Conservation (phyloP, 768 basidiomycete species). For the Podaxis sp. region DNA sequence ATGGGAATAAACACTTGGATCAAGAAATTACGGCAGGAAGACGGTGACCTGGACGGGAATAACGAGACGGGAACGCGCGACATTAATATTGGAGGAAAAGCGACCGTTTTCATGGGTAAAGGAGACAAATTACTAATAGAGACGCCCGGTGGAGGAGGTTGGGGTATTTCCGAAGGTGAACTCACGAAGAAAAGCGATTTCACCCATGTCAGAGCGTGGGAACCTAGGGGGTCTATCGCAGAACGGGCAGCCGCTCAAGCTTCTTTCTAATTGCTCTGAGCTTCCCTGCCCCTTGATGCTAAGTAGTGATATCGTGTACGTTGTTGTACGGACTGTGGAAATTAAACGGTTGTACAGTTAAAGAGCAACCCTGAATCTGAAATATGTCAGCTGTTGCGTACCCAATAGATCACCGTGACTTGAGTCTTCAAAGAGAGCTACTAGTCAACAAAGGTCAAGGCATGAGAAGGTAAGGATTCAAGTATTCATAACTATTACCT, state of each 20-base stretch:
- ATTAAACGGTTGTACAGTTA: neutral
- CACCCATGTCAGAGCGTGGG: conserved; percentile 51
- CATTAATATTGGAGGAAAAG: conserved; percentile 91
- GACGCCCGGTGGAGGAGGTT: conserved; percentile 91
- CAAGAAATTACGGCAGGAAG: conserved; percentile 62
- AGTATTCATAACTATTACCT: neutral
- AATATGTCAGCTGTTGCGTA: neutral
- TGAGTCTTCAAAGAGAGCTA: too few relatives aligned
- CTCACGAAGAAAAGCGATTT: conserved; percentile 24
- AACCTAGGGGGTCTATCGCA: conserved; percentile 69
- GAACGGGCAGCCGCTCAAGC: conserved; percentile 65
- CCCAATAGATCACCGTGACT: too few relatives aligned
- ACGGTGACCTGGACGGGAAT: conserved; percentile 58
- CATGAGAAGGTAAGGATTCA: neutral
- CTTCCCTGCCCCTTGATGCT: neutral
- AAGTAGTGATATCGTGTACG: neutral
- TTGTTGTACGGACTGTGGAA: neutral
- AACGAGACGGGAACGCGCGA: conserved; percentile 39
- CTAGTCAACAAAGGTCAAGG: too few relatives aligned
- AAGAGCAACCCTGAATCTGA: neutral
- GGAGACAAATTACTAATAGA: conserved; percentile 80
- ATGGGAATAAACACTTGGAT: conserved; percentile 89
- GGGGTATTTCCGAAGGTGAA: conserved; percentile 51
- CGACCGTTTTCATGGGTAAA: conserved; percentile 84
- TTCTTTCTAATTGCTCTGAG: conserved; percentile 41